Conservation (phyloP, 164 flowering plant genomes). For the Nymphaea colorata region DNA sequence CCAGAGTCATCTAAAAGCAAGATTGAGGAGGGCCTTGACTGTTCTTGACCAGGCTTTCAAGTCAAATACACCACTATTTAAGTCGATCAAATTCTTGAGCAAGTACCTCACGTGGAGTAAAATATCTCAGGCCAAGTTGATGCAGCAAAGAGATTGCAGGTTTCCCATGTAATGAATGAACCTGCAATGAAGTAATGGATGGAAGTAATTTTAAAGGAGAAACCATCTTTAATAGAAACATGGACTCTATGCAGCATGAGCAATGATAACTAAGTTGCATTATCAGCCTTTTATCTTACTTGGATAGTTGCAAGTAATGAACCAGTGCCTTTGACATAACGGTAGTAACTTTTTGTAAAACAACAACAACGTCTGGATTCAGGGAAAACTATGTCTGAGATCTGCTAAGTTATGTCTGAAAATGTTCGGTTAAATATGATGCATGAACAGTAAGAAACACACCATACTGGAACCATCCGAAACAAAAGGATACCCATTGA, state of each 20-base stretch:
- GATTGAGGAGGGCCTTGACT: no score
- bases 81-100: no score
- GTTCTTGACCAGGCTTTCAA: no score
- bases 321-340: conserved; percentile 96
- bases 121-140: conserved; percentile 72
- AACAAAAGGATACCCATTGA: conserved; percentile 87
- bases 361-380: conserved; percentile 93
- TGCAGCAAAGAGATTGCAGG: conserved; percentile 32
- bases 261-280: no score
- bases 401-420: background rate
- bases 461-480: background rate
- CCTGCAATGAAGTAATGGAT: no score
- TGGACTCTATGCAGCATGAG: no score
- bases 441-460: no score
- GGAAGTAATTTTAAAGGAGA: no score
- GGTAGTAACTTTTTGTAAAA: conserved; percentile 91
- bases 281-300: conserved; percentile 20
- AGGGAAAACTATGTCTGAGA: conserved; percentile 76
- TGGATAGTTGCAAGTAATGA: conserved; percentile 72
- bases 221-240: no score
- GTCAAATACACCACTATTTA: no score
- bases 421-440: no score
- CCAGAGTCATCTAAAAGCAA: no score
- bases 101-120: conserved; percentile 90
- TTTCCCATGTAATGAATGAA: conserved; percentile 4